These are phyloP conservation scores for Tetrapyrgos nigripes DNA, from an alignment of 1,284 basidiomycete species.

Conservation along the genomic window DNA sequence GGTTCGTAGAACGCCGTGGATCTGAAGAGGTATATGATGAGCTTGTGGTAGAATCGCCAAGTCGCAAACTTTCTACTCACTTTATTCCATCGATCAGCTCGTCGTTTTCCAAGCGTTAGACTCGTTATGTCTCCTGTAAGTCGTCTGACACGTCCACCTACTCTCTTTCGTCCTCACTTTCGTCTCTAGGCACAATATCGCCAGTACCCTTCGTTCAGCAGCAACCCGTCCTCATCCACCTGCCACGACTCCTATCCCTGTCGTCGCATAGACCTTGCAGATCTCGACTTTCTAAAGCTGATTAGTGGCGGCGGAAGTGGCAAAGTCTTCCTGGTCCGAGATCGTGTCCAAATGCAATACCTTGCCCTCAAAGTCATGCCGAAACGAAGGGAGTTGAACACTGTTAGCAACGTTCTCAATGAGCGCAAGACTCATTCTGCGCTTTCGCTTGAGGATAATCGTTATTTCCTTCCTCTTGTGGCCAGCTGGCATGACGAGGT, in stretches of 20 bases:
- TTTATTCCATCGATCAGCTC: no score
- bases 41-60: no score
- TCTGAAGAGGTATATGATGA: no score
- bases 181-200: no score
- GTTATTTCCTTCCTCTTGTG: conserved; percentile 32
- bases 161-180: no score
- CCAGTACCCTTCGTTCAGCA: no score
- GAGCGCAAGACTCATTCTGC: conserved; percentile 27
- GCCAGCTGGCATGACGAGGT: conserved; percentile 34
- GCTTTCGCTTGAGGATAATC: conserved; percentile 22
- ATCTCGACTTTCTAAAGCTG: conserved; percentile 26
- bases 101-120: no score
- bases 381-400: conserved; percentile 19
- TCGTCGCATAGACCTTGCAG: conserved; percentile 20
- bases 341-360: conserved; percentile 26
- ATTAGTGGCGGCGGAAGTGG: conserved; percentile 33
- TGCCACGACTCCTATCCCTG: background rate
- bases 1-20: no score
- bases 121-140: no score
- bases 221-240: no score
- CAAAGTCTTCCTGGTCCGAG: conserved; percentile 32
- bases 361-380: conserved; percentile 37
- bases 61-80: no score
- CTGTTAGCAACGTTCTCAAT: conserved; percentile 23
- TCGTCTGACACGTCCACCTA: no score